A percentile compares a stretch with the other conserved stretches of the same genome.
Conservation (phyloP, 2,329 filamentous ascomycete species). For the Anthostomella pinea region DNA sequence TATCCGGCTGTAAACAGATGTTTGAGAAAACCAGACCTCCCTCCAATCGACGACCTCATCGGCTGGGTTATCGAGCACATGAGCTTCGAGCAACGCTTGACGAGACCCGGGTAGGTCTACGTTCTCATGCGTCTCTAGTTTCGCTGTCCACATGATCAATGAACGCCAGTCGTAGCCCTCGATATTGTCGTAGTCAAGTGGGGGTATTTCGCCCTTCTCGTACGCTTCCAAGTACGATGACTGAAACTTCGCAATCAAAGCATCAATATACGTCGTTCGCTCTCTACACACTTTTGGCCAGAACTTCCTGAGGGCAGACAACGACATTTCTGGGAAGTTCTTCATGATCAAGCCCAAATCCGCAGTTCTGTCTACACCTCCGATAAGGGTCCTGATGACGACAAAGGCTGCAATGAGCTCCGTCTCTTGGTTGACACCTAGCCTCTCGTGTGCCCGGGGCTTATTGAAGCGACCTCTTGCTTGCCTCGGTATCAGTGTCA, state of each 20-base stretch:
- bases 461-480: constrained; percentile 34
- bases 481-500: constrained; percentile 26
- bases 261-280: constrained; percentile 51
- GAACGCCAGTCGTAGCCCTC: constrained; percentile 65
- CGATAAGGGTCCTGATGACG: constrained; percentile 55
- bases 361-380: constrained; percentile 56
- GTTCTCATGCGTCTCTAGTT: constrained; percentile 45
- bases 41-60: constrained; percentile 46
- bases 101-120: constrained; percentile 48
- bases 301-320: constrained; percentile 51
- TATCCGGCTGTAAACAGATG: constrained; percentile 56
- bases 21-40: constrained; percentile 54
- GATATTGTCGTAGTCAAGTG: constrained; percentile 62
- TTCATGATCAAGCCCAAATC: constrained; percentile 60
- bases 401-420: constrained; percentile 57
- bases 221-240: constrained; percentile 65
- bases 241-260: constrained; percentile 62
- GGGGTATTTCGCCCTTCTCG: constrained; percentile 56
- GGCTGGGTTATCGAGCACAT: constrained; percentile 37
- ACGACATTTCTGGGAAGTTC: constrained; percentile 52
- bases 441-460: constrained; percentile 26
- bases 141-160: constrained; percentile 65
- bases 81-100: constrained; percentile 42
- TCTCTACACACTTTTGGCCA: constrained; percentile 54
- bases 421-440: constrained; percentile 41